Percentiles rank a stretch among this genome's conserved stretches.
These are phyloP conservation scores for Syzygium aromaticum DNA, from an alignment of 345 rosid species.

Conservation along the genomic window DNA sequence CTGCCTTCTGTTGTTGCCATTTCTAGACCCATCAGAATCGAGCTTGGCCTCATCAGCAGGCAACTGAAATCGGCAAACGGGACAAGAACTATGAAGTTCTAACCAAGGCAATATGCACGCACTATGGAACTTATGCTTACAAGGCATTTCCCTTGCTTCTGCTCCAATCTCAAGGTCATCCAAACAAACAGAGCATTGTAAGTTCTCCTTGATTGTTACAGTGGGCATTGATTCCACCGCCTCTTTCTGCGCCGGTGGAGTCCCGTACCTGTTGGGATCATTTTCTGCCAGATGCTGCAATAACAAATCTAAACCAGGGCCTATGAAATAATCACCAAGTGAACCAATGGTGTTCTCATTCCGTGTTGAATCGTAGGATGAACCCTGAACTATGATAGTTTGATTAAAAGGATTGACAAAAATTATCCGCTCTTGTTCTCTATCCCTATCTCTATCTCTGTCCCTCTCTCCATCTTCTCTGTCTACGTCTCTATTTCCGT, in stretches of 20 bases:
- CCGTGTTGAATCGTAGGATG: constrained; percentile 33
- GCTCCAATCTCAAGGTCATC: constrained; percentile 65
- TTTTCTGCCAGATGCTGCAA: constrained; percentile 78
- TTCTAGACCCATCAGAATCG: constrained; percentile 31
- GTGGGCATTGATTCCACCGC: constrained; percentile 52
- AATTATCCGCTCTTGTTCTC: constrained; percentile 35
- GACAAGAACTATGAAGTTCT: constrained; percentile 91
- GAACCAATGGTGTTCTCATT: constrained; percentile 37
- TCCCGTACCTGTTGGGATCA: constrained; percentile 67
- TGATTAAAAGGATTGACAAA: constrained; percentile 60
- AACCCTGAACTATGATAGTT: constrained; percentile 48
- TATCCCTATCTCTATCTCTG: constrained; percentile 19
- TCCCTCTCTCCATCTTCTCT: constrained; percentile 27
- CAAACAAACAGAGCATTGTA: constrained; percentile 78
- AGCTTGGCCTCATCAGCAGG: constrained; percentile 65
- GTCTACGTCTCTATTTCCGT: neutral
- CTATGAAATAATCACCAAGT: constrained; percentile 68
- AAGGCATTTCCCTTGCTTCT: constrained; percentile 80
- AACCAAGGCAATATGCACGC: constrained; percentile 81
- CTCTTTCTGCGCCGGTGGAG: constrained; percentile 76
- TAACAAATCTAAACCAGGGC: constrained; percentile 71
- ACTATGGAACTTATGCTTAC: constrained; percentile 76
- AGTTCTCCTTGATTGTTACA: constrained; percentile 35
- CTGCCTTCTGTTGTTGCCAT: constrained; percentile 13
- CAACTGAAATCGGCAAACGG: constrained; percentile 73